Percentiles rank a stretch among this genome's conserved stretches.
Conservation (phyloP, 331 rosid genomes). For the Arachis monticola region DNA sequence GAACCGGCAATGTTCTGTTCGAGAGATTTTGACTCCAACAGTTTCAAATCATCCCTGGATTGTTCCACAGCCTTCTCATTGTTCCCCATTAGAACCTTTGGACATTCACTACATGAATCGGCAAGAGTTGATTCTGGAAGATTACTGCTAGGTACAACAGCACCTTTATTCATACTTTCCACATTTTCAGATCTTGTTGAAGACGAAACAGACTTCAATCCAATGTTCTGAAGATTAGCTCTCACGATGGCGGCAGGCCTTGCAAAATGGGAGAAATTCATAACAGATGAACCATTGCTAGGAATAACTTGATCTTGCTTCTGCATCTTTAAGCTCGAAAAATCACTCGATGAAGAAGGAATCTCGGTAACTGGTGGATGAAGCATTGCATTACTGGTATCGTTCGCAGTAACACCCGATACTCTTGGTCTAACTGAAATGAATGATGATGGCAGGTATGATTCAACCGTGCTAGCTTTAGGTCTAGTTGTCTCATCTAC, state of each 20-base stretch:
- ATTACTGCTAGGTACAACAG: slow-evolving; percentile 46
- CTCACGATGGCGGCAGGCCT: slow-evolving; percentile 71
- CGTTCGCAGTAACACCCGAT: slow-evolving; percentile 51
- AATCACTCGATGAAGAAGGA: slow-evolving; percentile 57
- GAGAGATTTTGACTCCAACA: slow-evolving; percentile 48
- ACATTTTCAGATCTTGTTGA: slow-evolving; percentile 39
- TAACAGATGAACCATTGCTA: slow-evolving; percentile 46
- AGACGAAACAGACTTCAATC: slow-evolving; percentile 43
- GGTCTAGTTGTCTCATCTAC: slow-evolving; percentile 51
- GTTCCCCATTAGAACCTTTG: slow-evolving; percentile 48
- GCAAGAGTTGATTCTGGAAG: slow-evolving; percentile 50
- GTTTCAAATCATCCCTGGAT: slow-evolving; percentile 56
- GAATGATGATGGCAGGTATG: slow-evolving; percentile 51
- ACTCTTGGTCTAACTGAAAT: slow-evolving; percentile 56
- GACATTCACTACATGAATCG: slow-evolving; percentile 46
- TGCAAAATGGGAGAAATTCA: slow-evolving; percentile 87
- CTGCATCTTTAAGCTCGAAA: slow-evolving; percentile 49
- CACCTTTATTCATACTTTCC: slow-evolving; percentile 49
- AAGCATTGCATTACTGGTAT: slow-evolving; percentile 42
- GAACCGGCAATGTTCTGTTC: slow-evolving; percentile 52
- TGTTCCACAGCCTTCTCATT: slow-evolving; percentile 52
- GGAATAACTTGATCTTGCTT: slow-evolving; percentile 55
- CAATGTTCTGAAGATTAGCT: slow-evolving; percentile 60
- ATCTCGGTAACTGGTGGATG: slow-evolving; percentile 42
- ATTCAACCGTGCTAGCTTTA: slow-evolving; percentile 51